Percentiles rank a stretch among this genome's conserved stretches.
These are phyloP conservation scores for Beauveria brongniartii DNA, from an alignment of 2,329 filamentous ascomycete species.

Conservation along the genomic window DNA sequence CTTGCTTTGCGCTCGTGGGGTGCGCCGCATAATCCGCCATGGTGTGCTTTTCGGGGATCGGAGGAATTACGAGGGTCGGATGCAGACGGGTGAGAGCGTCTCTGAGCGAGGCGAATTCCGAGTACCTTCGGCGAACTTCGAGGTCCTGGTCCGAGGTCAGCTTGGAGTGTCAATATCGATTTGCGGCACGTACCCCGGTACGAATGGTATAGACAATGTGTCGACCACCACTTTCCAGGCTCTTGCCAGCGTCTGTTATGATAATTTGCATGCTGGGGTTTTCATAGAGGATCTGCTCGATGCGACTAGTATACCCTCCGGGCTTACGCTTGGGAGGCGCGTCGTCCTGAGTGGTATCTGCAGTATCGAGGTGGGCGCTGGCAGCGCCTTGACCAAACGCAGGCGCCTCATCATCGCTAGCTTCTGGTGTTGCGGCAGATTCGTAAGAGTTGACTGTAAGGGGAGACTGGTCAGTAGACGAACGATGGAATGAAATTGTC, in stretches of 20 bases:
- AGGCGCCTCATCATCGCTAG: slow-evolving; percentile 58
- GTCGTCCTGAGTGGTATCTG: slow-evolving; percentile 34
- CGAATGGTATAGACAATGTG: slow-evolving; percentile 97
- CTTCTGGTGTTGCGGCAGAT: slow-evolving; percentile 61
- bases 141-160: slow-evolving; percentile 57
- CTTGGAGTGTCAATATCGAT: neutral
- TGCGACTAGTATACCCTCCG: slow-evolving; percentile 85
- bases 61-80: slow-evolving; percentile 89
- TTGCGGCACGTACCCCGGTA: slow-evolving; percentile 60
- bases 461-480: neutral
- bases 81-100: slow-evolving; percentile 85
- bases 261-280: slow-evolving; percentile 82
- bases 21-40: slow-evolving; percentile 99
- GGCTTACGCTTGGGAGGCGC: slow-evolving; percentile 58
- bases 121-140: slow-evolving; percentile 90
- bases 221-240: slow-evolving; percentile 79
- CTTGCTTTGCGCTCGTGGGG: slow-evolving; percentile 95
- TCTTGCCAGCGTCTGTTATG: slow-evolving; percentile 94
- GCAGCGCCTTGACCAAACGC: slow-evolving; percentile 20
- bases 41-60: slow-evolving; percentile 96
- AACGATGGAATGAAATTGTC: too few relatives aligned
- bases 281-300: slow-evolving; percentile 96
- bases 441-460: slow-evolving; percentile 40
- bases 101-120: slow-evolving; percentile 87
- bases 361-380: slow-evolving; percentile 38